phyloP scores from a whole-genome alignment of 495 filamentous ascomycete genomes.

The Neurospora sp. region DNA sequence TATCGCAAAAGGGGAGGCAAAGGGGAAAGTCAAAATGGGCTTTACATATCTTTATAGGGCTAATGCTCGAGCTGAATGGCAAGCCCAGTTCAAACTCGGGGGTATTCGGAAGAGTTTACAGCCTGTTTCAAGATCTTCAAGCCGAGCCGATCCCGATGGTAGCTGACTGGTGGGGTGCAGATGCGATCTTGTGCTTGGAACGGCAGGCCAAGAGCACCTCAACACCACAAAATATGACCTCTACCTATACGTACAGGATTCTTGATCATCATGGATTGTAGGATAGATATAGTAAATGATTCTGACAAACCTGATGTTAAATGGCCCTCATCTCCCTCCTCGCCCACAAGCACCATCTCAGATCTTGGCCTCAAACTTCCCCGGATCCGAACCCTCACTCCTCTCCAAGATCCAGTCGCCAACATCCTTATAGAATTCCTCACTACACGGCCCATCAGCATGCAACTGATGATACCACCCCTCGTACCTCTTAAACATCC shows the following conservation, averaged over 20 bases:
- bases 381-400: conserved; percentile 1
- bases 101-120: not conserved
- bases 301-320: not conserved
- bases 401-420: conserved; percentile 62
- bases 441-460: conserved; percentile 51
- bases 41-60: not conserved
- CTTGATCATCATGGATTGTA: not conserved
- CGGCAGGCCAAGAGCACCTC: not conserved
- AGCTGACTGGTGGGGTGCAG: not conserved
- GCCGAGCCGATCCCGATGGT: not conserved
- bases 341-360: not conserved
- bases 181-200: not conserved
- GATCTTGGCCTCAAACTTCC: conserved; percentile 1
- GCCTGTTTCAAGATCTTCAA: not conserved
- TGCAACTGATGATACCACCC: conserved; percentile 75
- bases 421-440: conserved; percentile 59
- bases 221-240: not conserved
- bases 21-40: not conserved
- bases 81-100: not conserved
- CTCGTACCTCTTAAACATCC: conserved; percentile 60
- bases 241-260: not conserved
- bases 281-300: not conserved
- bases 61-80: not conserved
- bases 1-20: not conserved
- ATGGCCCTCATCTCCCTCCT: not conserved